Evolutionary conservation across 352 stramenopile genomes (phyloP).

Genomic region (Phytophthora crassamura): DNA sequence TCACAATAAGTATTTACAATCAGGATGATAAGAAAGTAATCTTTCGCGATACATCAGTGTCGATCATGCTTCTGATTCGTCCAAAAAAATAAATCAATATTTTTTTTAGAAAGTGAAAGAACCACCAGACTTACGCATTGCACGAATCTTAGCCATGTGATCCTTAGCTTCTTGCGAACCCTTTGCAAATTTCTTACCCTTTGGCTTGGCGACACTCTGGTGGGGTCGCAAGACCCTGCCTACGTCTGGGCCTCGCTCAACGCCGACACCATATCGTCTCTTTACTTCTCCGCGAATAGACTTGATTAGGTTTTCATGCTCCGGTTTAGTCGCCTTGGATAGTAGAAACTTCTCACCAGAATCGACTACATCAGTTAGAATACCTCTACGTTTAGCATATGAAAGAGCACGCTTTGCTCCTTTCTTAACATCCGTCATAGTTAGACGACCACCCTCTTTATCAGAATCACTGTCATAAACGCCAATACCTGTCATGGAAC

Average conservation of each 20-base stretch:
- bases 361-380: constrained; percentile 21
- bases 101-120: constrained; percentile 14
- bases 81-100: constrained; percentile 7
- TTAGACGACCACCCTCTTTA: not conserved
- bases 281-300: constrained; percentile 5
- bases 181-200: not conserved
- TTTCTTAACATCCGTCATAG: constrained; percentile 11
- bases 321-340: constrained; percentile 10
- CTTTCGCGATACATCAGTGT: constrained; percentile 12
- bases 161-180: constrained; percentile 1
- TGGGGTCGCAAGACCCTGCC: too few species aligned
- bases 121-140: not conserved
- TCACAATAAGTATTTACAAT: constrained; percentile 21
- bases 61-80: constrained; percentile 16
- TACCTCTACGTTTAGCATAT: constrained; percentile 10
- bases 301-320: constrained; percentile 17
- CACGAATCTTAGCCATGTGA: constrained; percentile 7
- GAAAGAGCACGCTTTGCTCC: not conserved
- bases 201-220: too few species aligned
- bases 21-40: constrained; percentile 14
- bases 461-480: constrained; percentile 12
- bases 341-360: constrained; percentile 1
- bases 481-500: not conserved
- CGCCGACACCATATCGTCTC: constrained; percentile 16
- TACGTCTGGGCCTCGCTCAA: too few species aligned